Evolutionary conservation across 2,329 filamentous ascomycete species (phyloP), one percentile per base, ranked within the genome.

Genomic region (Monosporascus sp.): DNA sequence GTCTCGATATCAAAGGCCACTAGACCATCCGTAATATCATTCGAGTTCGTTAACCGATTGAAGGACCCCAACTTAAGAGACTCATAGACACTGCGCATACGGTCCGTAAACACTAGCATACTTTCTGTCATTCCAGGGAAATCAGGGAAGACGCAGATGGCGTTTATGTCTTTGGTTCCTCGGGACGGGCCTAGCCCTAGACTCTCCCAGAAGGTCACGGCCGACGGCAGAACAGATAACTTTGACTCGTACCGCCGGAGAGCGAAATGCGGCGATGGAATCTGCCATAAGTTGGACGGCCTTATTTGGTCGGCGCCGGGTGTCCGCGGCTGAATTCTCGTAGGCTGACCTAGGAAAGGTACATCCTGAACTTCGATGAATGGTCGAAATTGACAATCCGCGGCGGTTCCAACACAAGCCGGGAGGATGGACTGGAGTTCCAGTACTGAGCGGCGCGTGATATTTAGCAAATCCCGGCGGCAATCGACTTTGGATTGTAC

Each of bases 151-250:
- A 94, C 74, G 63, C 87, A 90, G 47, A 89, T 80, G 0, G 84
- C 80, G 37, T 80, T 77, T 31, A 94, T 73, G 55, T 93, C 82
- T 67, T 95, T 95, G 7, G 75, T 64, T 0, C 88, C 87, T 54
- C 82, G 82, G 8, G 82, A 82, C 3, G 90, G 90, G 2, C 83
- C 83, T 2, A 96, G 76, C 0, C 89, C 88, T 18, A 95, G 73
- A 47, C 85, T 84, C 64, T 94, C 89, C 90, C 90, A 95, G 63
- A 94, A 96, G 1, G 79, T 73, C 20, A 93, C 73, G 0, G 88
- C 87, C 1, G 89, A 82, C 2, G 90, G 88, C 22, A 93, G 74
- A 39, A 95, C 75, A 11, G 90, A 89, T 52, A 91, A 79, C 47
- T 80, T 81, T 2, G 79, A 78, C 39, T 90, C 87, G 20, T 84